These are phyloP conservation scores for Chlorella sp. DNA, from an alignment of 139 green algal species.

Conservation along the genomic window DNA sequence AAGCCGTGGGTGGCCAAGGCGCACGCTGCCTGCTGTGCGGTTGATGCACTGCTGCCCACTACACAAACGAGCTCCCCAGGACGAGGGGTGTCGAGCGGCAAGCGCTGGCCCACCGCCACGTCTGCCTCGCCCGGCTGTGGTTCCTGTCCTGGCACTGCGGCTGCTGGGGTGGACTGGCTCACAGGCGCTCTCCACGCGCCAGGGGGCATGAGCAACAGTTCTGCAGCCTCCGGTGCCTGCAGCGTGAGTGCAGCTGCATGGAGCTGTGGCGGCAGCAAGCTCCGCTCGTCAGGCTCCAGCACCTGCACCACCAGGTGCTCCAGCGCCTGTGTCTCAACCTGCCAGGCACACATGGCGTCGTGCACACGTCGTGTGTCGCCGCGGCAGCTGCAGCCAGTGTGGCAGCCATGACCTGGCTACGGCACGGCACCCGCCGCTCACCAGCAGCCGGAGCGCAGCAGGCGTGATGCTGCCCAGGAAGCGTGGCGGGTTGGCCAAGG, in stretches of 20 bases:
- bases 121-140: no score
- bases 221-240: no score
- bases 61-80: not conserved
- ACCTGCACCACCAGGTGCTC: not conserved
- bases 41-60: not conserved
- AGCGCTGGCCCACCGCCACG: no score
- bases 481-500: not conserved
- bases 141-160: not conserved
- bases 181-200: not conserved
- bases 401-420: not conserved
- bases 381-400: not conserved
- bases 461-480: not conserved
- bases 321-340: not conserved
- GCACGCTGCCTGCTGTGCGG: not conserved
- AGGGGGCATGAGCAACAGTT: not conserved
- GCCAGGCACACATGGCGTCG: not conserved
- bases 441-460: conserved; percentile 1
- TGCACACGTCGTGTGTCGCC: not conserved
- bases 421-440: not conserved
- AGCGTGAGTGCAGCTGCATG: no score
- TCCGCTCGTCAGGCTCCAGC: no score
- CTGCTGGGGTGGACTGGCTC: not conserved
- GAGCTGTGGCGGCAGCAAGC: no score
- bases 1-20: not conserved
- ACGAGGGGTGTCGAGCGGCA: not conserved